Evolutionary conservation across 306 rosid genomes (phyloP).

Genomic region (Glycine tomentella): DNA sequence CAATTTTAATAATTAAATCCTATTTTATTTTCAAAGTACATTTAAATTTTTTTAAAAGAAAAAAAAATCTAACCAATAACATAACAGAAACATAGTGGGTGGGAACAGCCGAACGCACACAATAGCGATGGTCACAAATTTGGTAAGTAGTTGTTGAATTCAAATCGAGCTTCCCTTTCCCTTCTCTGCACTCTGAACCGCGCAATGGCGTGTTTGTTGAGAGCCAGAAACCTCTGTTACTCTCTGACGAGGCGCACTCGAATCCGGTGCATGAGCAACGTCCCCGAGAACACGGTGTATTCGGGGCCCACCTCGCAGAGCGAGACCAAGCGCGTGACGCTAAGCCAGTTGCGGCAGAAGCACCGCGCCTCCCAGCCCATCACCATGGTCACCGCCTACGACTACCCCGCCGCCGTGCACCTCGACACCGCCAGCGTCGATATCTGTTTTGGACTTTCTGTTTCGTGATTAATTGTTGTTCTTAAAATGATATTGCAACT

Average conservation of each 20-base stretch:
- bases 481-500: too few species aligned
- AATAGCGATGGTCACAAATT: background rate
- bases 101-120: too few species aligned
- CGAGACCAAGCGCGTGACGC: conserved; percentile 60
- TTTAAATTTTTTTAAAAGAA: too few species aligned
- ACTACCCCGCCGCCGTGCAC: conserved; percentile 89
- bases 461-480: too few species aligned
- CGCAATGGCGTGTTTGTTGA: conserved; percentile 44
- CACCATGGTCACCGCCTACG: conserved; percentile 93
- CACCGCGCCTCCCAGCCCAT: conserved; percentile 68
- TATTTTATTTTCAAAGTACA: too few species aligned
- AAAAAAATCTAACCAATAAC: too few species aligned
- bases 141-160: background rate
- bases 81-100: too few species aligned
- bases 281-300: conserved; percentile 83
- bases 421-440: conserved; percentile 72
- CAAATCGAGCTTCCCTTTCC: background rate
- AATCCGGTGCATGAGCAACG: conserved; percentile 70
- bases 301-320: conserved; percentile 61
- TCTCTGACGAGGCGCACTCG: conserved; percentile 48
- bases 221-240: conserved; percentile 33
- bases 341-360: conserved; percentile 65
- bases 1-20: too few species aligned
- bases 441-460: too few species aligned
- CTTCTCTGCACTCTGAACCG: background rate